Base-by-base conservation (phyloP, 371 early-diverging fungal species). In the Rhizopus stolonifer region DNA sequence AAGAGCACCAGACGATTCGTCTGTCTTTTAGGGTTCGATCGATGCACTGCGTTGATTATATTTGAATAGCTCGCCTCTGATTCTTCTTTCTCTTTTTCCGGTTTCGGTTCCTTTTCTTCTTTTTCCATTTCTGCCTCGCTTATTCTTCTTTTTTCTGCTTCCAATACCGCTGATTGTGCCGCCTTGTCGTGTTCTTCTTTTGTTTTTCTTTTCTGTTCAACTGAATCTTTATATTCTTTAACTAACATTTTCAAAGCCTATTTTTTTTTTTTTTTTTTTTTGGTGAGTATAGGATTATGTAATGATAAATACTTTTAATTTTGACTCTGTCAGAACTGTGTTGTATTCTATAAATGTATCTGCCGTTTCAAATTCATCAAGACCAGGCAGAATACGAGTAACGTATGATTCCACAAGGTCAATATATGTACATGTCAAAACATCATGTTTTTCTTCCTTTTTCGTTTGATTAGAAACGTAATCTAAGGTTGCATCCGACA, bases 301-400 rank as follows among this genome's bases (percentile, higher is more conserved):
- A 25, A 48, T 56, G 25, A 23, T 23, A 17, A 42, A 50, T 70
- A 76, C 77, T 64, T 66, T 51, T 49, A 65, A 70, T 48, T 62
- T 60, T 10, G 61, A 46, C 13, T 70, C 69, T 3, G 60, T 24
- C 9, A 72, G 17, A 9, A 66, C 47, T 13, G 69, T 32, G 33
- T 77, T 77, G 26, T 70, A 77, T 25, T 77, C 56, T 13, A 72
- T 17, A 49, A 77, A 77, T 13, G 60, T 46, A 6, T 50, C 40
- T 19, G 73, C 70, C 8, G 77, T 66, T 25, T 70, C 71, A 55
- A 54, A 77, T 33, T 77, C 77, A 22, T 61, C 43, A 50, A 69
- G 43, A 14, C 54, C 56, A 26, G 67, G 62, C 15, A 77, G 26
- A 10, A 67, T 64, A 23, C 52, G 64, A 17, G 56, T 52, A 19